Base-by-base conservation (phyloP, 108 stramenopile genomes). In the Mediolabrus comicus region DNA sequence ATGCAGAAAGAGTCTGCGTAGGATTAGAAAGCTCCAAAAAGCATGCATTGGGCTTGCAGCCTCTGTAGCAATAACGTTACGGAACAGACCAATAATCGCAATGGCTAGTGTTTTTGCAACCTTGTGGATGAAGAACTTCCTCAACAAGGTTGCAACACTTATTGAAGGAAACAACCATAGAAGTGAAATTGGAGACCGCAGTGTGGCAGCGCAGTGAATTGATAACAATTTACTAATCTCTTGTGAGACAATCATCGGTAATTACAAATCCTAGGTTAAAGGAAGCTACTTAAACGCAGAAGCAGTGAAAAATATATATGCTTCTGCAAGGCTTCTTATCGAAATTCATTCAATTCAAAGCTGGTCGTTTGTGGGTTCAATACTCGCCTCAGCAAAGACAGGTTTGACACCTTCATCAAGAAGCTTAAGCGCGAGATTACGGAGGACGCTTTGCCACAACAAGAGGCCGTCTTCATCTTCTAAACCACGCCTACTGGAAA, bases 91-190 rank as follows among this genome's bases (percentile, higher is more conserved):
- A 17, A 35, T 35, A 14, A 6, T 65, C 27, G 71, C 62, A 4
- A 56, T 72, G 12, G 63, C 63, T 5, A 13, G 29, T 31, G 65
- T 64, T 30, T 30, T 64, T 27, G 52, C 24, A 19, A 31, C 38
- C 16, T n/a, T 76, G 27, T 76, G 43, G 41, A 30, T 28, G 39
- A 17, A 46, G 59, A 62, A 56, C 27, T 71, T 77, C 41, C 31
- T 71, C 31, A 29, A 11, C 14, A 75, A 69, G 61, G 24, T 74
- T 32, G 73, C 68, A 17, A 71, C 69, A 22, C 17, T 63, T 8
- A 70, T 76, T 14, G 75, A 76, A 71, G 75, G 75, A 24, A 76
- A 76, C 25, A 36, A 34, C n/a, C 35, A 71, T 53, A 60, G 61
- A 62, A 53, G 30, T n/a, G 70, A 63, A 35, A 72, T 72, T 33